phyloP scores from a whole-genome alignment of 2,329 filamentous ascomycete genomes.

The Tolypocladium tropicale region DNA sequence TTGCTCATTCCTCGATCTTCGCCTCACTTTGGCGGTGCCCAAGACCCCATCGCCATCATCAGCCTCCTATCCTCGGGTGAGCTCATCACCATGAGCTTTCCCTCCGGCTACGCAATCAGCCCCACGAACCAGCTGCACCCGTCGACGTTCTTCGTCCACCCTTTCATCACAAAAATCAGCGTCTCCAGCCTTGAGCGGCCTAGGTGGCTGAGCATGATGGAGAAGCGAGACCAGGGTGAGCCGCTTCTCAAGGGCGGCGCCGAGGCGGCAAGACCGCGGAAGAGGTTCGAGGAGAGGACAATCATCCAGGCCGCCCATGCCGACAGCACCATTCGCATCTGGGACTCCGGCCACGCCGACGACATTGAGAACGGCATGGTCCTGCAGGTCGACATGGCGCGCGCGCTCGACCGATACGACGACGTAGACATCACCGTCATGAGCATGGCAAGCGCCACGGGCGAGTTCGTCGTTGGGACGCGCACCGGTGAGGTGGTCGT shows the following conservation, averaged over 20 bases:
- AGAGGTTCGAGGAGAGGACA: slow-evolving; percentile 73
- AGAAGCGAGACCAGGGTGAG: slow-evolving; percentile 70
- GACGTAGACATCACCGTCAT: slow-evolving; percentile 69
- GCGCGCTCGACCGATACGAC: slow-evolving; percentile 69
- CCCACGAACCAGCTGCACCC: slow-evolving; percentile 89
- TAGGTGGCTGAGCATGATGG: slow-evolving; percentile 84
- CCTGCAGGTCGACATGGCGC: slow-evolving; percentile 77
- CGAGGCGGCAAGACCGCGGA: slow-evolving; percentile 57
- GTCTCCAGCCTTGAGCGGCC: slow-evolving; percentile 67
- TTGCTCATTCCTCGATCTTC: slow-evolving; percentile 73
- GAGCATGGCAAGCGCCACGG: slow-evolving; percentile 69
- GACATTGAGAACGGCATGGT: slow-evolving; percentile 80
- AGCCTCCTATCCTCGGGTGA: slow-evolving; percentile 77
- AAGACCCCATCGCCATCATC: slow-evolving; percentile 83
- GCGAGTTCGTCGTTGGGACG: slow-evolving; percentile 77
- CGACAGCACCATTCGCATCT: slow-evolving; percentile 83
- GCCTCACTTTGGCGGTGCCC: slow-evolving; percentile 77
- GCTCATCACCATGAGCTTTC: slow-evolving; percentile 81
- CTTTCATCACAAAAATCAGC: slow-evolving; percentile 66
- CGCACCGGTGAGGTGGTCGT: slow-evolving; percentile 74
- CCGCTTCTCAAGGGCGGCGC: slow-evolving; percentile 70
- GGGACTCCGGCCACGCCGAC: slow-evolving; percentile 86
- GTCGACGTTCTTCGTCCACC: slow-evolving; percentile 79
- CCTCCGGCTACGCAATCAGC: slow-evolving; percentile 80
- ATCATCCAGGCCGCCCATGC: slow-evolving; percentile 81